Base-by-base conservation (phyloP, 2,329 filamentous ascomycete species). In the Verticillium nonalfalfae region DNA sequence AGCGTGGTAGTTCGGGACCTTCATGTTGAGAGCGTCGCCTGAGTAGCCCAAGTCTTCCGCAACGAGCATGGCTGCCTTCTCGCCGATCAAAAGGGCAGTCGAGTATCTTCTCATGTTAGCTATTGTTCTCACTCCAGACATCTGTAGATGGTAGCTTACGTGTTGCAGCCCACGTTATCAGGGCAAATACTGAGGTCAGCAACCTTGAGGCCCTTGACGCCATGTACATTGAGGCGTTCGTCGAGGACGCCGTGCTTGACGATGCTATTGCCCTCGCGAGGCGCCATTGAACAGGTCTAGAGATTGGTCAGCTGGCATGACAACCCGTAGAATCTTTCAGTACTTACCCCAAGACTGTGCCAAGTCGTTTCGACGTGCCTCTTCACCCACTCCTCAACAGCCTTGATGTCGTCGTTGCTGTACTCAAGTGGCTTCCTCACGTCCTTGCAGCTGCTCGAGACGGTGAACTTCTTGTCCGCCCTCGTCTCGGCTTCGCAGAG, bases 171-270 rank as follows among this genome's bases (percentile, higher is more conserved):
- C 26, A 92, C 89, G 66, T 92, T 93, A 73, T 92, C 89, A 0
- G 90, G 89, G 74, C 89, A 92, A 78, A 92, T 90, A 58, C 82
- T 87, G 55, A 92, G 74, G 73, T 93, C 90, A 13, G 88, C 88
- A 31, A 92, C 89, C 81, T 92, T 92, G 68, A 93, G 82, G 15
- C 87, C 86, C 79, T 90, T 83, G 66, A 91, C 88, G 59, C 89
- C 90, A 71, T 92, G 88, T 3, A 93, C 89, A 67, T 91, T 92
- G 61, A 93, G 81, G 63, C 89, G 84, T 74, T 91, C 88, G 70
- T 93, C 90, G 40, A 93, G 76, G 0, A 93, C 90, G 63, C 90
- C 90, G 69, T 92, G 88, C 77, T 90, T 90, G 73, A 93, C 89
- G 69, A 93, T 90, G 68, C 84, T 87, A 78, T 92, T 93, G 63